Evolutionary conservation across 805 yeast genomes (phyloP).

Genomic region (Candida awuae): DNA sequence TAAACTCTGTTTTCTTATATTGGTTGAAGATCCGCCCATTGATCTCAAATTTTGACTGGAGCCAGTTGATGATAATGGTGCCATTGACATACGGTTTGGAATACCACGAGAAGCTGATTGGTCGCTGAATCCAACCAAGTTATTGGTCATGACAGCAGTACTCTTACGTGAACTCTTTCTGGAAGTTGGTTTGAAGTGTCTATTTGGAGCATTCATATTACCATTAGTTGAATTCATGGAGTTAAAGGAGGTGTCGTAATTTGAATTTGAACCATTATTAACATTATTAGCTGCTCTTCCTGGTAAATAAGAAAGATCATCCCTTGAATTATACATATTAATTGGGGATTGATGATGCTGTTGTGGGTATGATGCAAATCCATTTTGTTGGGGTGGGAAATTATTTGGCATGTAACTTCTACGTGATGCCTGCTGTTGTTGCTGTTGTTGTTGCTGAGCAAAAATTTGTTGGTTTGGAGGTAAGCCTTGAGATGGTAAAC

Average conservation of each 20-base stretch:
- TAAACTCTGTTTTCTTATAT: background rate
- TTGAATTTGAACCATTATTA: conserved; percentile 1
- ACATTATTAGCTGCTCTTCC: conserved; percentile 9
- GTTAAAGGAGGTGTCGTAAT: conserved; percentile 11
- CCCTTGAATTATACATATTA: conserved; percentile 13
- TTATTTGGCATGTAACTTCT: conserved; percentile 2
- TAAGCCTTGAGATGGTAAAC: conserved; percentile 29
- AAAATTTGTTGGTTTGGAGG: conserved; percentile 26
- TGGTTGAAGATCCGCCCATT: background rate
- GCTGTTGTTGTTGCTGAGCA: conserved; percentile 14
- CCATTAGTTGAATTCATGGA: conserved; percentile 6
- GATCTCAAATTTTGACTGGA: background rate
- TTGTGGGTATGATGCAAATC: conserved; percentile 12
- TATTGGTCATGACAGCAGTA: conserved; percentile 25
- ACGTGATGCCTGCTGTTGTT: conserved; percentile 10
- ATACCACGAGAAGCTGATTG: conserved; percentile 23
- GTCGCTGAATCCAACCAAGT: conserved; percentile 13
- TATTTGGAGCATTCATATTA: conserved; percentile 7
- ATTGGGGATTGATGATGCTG: conserved; percentile 8
- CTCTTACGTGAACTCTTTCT: conserved; percentile 36
- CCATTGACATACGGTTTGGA: conserved; percentile 25
- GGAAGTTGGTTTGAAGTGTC: conserved; percentile 34
- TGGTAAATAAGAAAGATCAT: conserved; percentile 18
- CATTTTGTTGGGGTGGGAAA: conserved; percentile 1
- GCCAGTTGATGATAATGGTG: conserved; percentile 15